Conservation (phyloP, 306 rosid species). For the Prunus davidiana region DNA sequence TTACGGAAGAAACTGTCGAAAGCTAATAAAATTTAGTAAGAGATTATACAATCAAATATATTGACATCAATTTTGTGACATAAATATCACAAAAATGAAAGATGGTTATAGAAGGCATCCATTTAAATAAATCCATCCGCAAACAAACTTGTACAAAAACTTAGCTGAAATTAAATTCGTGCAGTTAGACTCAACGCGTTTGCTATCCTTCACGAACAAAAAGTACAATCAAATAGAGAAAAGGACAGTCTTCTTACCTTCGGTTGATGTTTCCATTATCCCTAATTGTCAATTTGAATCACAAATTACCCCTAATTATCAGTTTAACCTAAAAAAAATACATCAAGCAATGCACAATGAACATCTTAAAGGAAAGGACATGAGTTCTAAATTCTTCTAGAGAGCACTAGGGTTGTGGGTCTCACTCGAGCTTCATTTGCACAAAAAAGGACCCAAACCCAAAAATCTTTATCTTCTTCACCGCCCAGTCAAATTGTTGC, state of each 20-base stretch:
- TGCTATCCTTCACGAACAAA: too few species aligned
- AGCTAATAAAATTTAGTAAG: neutral
- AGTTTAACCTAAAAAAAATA: neutral
- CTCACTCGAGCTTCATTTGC: neutral
- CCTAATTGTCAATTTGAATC: neutral
- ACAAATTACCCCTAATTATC: neutral
- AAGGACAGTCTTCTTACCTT: too few species aligned
- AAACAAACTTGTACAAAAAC: too few species aligned
- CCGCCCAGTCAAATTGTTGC: neutral
- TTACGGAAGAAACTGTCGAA: neutral
- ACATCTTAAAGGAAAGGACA: neutral
- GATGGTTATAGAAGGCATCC: neutral
- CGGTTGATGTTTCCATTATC: too few species aligned
- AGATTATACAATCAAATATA: too few species aligned
- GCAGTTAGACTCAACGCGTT: too few species aligned
- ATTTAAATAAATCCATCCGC: neutral
- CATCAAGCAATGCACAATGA: neutral
- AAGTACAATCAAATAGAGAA: too few species aligned
- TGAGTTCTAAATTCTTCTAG: neutral
- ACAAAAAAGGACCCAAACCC: neutral
- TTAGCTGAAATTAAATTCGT: too few species aligned
- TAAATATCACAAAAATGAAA: neutral
- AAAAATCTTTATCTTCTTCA: neutral
- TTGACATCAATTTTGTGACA: too few species aligned
- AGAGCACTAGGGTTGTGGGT: neutral